Base-by-base conservation (phyloP, 2,329 filamentous ascomycete genomes). In the Monilinia vaccinii-corymbosi region DNA sequence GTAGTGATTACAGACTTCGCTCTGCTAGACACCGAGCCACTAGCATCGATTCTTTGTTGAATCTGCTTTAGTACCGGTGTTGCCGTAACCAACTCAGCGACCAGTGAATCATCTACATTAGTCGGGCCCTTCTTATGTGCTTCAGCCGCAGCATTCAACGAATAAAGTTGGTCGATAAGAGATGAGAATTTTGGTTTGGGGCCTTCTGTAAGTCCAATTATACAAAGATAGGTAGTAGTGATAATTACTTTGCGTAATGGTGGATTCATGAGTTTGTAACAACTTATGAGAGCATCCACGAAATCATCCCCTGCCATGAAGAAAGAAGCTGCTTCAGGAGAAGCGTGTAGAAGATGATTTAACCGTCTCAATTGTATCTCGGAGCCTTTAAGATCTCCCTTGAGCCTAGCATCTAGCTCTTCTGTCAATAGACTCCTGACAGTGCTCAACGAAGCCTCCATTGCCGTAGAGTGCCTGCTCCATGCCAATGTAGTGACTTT, bases 301-400 rank as follows among this genome's bases (percentile, higher is more conserved):
- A 94, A 93, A 73, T 97, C 93, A 55, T 88, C 91, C 1, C 93
- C 93, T 0, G 88, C 88, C 66, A 96, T 81, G 67, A 96, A 86
- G 66, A 89, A 77, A 1, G 76, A 74, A 23, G 81, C 81, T 0
- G 78, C 75, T 23, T 79, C 76, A 0, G 83, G 77, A 6, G 85
- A 89, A 8, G 76, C 77, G 65, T 83, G 79, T 6, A 91, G 74
- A 4, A 92, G 74, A 53, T 83, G 78, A 61, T 84, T 88, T n/a
- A 90, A 70, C 11, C 76, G 75, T 50, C 78, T 77, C 36, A 91
- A 75, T 0, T 76, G 76, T 1, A 72, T 71, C 68, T 88, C 83
- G 0, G 83, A 77, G 8, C 74, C 72, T 44, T 78, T 79, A 4
- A 86, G 73, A 57, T 85, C 78, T 2, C 79, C 78, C 36, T 78